phyloP scores from a whole-genome alignment of 106 monocot genomes.

The Xerophyta viscosa region DNA sequence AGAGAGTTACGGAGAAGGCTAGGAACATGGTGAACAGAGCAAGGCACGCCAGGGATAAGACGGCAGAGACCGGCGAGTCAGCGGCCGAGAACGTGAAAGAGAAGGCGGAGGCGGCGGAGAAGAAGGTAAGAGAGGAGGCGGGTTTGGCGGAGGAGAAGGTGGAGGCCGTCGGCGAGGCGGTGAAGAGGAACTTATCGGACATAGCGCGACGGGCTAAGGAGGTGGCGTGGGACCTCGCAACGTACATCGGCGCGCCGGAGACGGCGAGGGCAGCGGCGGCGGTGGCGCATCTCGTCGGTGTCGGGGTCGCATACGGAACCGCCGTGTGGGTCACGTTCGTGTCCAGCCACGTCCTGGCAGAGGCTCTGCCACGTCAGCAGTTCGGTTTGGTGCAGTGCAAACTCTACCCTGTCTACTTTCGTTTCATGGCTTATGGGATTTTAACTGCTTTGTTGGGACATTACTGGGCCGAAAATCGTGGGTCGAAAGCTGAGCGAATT shows the following conservation, averaged over 20 bases:
- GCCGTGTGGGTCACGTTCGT: slow-evolving; percentile 82
- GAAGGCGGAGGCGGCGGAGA: slow-evolving; percentile 3
- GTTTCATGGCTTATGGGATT: slow-evolving; percentile 27
- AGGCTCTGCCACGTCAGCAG: slow-evolving; percentile 65
- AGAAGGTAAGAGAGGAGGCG: slow-evolving; percentile 8
- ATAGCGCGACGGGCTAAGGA: slow-evolving; percentile 28
- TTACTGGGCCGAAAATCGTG: slow-evolving; percentile 11
- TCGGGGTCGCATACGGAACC: slow-evolving; percentile 53
- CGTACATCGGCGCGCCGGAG: slow-evolving; percentile 13
- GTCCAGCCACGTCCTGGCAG: slow-evolving; percentile 65
- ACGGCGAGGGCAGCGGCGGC: slow-evolving; percentile 12
- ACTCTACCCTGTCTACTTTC: slow-evolving; percentile 83
- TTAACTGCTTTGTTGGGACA: slow-evolving; percentile 30
- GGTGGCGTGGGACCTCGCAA: slow-evolving; percentile 21
- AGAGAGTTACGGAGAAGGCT: slow-evolving; percentile 1
- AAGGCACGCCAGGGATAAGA: neutral
- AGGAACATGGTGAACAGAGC: neutral
- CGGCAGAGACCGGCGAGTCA: slow-evolving; percentile 3
- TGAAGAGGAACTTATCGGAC: slow-evolving; percentile 29
- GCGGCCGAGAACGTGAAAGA: neutral
- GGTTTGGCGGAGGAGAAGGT: neutral
- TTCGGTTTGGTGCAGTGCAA: slow-evolving; percentile 75
- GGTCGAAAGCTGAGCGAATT: slow-evolving; percentile 13
- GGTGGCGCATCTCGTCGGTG: slow-evolving; percentile 41
- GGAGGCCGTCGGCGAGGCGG: neutral